Evolutionary conservation across 2,329 filamentous ascomycete genomes (phyloP), one percentile per base, ranked within the genome.

Genomic region (Fusarium sp.): DNA sequence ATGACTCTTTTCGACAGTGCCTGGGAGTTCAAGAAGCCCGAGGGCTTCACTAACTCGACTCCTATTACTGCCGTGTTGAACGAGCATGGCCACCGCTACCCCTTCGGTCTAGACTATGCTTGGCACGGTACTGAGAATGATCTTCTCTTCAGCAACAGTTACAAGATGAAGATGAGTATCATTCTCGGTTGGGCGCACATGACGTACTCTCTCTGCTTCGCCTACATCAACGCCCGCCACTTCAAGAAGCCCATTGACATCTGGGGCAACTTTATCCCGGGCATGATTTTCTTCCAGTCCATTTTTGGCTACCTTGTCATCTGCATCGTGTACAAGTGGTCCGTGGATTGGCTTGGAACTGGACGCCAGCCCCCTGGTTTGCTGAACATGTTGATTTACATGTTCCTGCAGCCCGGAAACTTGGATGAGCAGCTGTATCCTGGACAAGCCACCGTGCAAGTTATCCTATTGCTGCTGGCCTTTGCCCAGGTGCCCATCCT

Each of bases 101-200:
- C 97, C 18, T 98, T 99, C 80, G 97, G 97, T 77, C 86, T 99
- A 70, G 97, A 99, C 81, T 98, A 93, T 92, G 94, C 93, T 80
- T 99, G 97, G 97, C 97, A 99, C 82, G 95, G 93, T 69, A 93
- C 95, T 14, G 96, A 98, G 79, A 99, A 99, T 80, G 93, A 97
- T 70, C 89, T 99, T 22, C 90, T 99, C 59, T 99, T 99, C 86
- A 93, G 91, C 82, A 99, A 99, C 92, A 97, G 94, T 84, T 97
- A 97, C 90, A 99, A 99, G 92, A 99, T 99, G 97, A 99, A 99
- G 89, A 94, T 99, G 85, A 97, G 94, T 87, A 98, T 99, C 81
- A 91, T 99, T 76, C 90, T 99, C 75, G 97, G 97, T 83, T 99
- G 97, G 97, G 91, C 91, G 68, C 95, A 98, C 86, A 99, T 99